Evolutionary conservation across 208 protist species (phyloP).

Genomic region (Crithidia thermophila): DNA sequence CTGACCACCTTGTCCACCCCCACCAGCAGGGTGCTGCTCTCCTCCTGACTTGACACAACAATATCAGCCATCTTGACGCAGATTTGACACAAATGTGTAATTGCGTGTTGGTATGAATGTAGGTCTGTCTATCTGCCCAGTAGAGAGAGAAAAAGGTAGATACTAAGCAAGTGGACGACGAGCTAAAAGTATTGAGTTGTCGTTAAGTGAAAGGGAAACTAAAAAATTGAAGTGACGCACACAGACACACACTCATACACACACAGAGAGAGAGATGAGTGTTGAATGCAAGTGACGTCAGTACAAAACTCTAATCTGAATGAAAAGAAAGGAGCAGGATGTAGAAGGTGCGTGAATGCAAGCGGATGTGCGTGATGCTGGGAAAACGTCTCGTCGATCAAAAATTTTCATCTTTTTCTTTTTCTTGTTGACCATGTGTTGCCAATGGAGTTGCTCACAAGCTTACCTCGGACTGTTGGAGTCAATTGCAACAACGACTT

Average conservation of each 20-base stretch:
- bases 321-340: background rate
- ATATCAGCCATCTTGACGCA: conserved; percentile 16
- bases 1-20: conserved; percentile 35
- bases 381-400: no score
- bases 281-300: no score
- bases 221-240: background rate
- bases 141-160: background rate
- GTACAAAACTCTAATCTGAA: background rate
- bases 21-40: conserved; percentile 73
- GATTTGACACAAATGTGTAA: no score
- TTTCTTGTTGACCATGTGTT: no score
- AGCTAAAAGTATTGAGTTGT: no score
- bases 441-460: no score
- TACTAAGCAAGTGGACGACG: background rate
- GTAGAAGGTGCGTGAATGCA: no score
- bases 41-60: conserved; percentile 59
- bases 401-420: no score
- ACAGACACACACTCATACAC: background rate
- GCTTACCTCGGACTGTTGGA: no score
- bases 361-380: no score
- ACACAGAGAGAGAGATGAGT: conserved; percentile 1
- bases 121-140: conserved; percentile 1
- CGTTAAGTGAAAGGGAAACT: no score
- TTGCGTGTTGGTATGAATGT: background rate
- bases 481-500: no score